phyloP scores from a whole-genome alignment of 176 grass and related monocot genomes.

The Oryza rufipogon region DNA sequence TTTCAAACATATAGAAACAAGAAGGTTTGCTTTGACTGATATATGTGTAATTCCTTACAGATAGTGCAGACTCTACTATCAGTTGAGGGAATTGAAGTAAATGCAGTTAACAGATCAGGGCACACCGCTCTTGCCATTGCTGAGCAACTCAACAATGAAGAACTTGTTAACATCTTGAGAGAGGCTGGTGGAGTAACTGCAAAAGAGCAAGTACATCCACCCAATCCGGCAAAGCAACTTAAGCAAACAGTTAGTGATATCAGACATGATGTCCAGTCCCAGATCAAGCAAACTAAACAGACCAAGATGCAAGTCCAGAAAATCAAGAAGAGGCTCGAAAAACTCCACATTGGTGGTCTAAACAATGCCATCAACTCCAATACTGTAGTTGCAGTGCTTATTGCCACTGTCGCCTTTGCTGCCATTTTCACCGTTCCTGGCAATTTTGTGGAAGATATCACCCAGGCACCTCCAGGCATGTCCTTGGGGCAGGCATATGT shows the following conservation, averaged over 20 bases:
- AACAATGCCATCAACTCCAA: conserved; percentile 99
- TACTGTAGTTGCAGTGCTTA: conserved; percentile 88
- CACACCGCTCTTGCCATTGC: conserved; percentile 77
- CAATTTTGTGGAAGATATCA: conserved; percentile 51
- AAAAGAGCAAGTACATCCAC: conserved; percentile 61
- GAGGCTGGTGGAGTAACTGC: conserved; percentile 58
- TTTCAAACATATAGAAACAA: neutral
- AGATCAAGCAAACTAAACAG: conserved; percentile 79
- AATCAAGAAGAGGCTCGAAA: conserved; percentile 80
- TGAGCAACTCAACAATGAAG: conserved; percentile 69
- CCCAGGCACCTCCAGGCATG: conserved; percentile 20
- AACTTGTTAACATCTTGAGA: conserved; percentile 66
- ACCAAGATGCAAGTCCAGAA: conserved; percentile 82
- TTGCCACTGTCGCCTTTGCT: conserved; percentile 85
- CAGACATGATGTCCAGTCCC: conserved; percentile 80
- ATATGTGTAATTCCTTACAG: conserved; percentile 57
- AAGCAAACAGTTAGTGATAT: conserved; percentile 96
- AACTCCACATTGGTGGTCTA: conserved; percentile 84
- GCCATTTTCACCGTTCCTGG: conserved; percentile 90
- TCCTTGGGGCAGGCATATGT: conserved; percentile 71
- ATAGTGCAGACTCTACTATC: conserved; percentile 64
- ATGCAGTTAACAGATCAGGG: conserved; percentile 72
- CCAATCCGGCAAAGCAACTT: conserved; percentile 76
- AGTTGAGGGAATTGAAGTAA: conserved; percentile 68
- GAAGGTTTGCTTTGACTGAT: conserved; percentile 28